Base-by-base conservation (phyloP, 129 eudicot species). In the Tagetes patula region DNA sequence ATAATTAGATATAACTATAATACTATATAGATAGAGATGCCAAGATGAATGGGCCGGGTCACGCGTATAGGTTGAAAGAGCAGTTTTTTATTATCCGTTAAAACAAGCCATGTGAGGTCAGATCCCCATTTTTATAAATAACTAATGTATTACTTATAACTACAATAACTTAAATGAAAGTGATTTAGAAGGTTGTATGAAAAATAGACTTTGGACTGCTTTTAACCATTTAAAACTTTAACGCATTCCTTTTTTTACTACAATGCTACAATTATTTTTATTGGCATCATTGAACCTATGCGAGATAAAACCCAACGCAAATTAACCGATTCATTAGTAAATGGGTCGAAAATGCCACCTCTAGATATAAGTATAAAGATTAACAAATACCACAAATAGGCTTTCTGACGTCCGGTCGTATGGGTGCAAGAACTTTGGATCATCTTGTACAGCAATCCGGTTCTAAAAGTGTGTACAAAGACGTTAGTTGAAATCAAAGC, bases 371-470 rank as follows among this genome's bases (percentile, higher is more conserved):
- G 67, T 10, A 14, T 32, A 40, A 54, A 65, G 63, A 79, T 9
- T 48, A 75, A 69, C 43, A 80, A 92, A 32, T 79, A 94, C 99
- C 70, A 86, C 77, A 76, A 94, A 90, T 13, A 94, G 89, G 76
- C 89, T 74, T 77, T 94, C 97, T 7, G 99, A 88, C 41, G 89
- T 83, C 75, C 96, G 84, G 48, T 94, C 96, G 72, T 86, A 94
- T 4, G 99, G 99, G 71, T 80, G 94, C 63, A 90, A 70, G 41
- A 81, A 74, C 82, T 86, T 90, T 39, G 88, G 92, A 76, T 79
- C 85, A 39, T 88, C 91, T 79, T 80, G 85, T 69, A 72, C 69
- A n/a, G 82, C 67, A 79, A 43, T 14, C 56, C 85, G 94, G 78
- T 80, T 84, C 95, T 85, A 80, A 49, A 78, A 71, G 39, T 43